phyloP scores from a whole-genome alignment of 768 basidiomycete species.

The Trametes maxima region DNA sequence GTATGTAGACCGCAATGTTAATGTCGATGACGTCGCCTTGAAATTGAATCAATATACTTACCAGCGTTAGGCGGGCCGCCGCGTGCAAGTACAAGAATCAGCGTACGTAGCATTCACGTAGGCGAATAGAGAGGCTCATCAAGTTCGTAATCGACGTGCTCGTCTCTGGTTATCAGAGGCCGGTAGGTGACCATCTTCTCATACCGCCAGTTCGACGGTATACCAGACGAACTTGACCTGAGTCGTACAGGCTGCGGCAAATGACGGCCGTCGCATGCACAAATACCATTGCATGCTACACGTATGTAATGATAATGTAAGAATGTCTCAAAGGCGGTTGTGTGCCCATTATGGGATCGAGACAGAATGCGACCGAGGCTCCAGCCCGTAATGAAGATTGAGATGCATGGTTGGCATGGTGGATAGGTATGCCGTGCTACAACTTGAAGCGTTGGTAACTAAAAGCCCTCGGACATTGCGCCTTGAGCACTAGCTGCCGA shows the following conservation, averaged over 20 bases:
- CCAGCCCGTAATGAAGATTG: slow-evolving; percentile 32
- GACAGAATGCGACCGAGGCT: slow-evolving; percentile 31
- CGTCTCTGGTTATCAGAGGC: no score
- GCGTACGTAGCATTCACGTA: no score
- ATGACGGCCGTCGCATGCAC: slow-evolving; percentile 17
- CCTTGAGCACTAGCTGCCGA: slow-evolving; percentile 29
- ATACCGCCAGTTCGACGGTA: no score
- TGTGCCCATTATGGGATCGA: slow-evolving; percentile 29
- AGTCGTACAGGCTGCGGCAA: slow-evolving; percentile 31
- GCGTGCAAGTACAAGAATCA: no score
- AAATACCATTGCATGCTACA: background rate
- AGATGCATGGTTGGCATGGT: slow-evolving; percentile 27
- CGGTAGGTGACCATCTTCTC: no score
- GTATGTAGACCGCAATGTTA: no score
- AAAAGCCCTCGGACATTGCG: slow-evolving; percentile 26
- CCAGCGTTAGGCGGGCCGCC: no score
- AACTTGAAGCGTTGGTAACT: slow-evolving; percentile 22
- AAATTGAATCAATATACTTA: no score
- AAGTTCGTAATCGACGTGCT: no score
- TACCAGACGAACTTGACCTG: no score
- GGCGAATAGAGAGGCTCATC: no score
- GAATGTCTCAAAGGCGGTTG: slow-evolving; percentile 27
- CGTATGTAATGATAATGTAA: background rate
- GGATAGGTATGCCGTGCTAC: slow-evolving; percentile 28
- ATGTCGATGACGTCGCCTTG: no score